These are phyloP conservation scores for Ramaria sp. DNA, from an alignment of 768 basidiomycete species.

Conservation along the genomic window DNA sequence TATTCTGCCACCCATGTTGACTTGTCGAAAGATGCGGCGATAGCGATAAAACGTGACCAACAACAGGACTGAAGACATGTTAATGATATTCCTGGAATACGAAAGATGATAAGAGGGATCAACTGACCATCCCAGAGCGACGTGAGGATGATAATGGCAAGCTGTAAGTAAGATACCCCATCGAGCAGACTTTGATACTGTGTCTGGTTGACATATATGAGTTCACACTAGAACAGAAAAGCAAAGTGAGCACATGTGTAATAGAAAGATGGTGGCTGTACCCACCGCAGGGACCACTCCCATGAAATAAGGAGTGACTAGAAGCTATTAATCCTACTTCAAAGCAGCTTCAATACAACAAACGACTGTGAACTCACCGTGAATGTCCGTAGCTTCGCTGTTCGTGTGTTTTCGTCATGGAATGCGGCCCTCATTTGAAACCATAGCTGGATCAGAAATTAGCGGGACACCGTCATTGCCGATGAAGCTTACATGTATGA, in stretches of 20 bases:
- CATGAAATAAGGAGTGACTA: background rate
- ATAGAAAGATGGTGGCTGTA: background rate
- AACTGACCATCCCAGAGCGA: background rate
- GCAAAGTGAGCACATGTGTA: background rate
- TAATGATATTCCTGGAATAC: too few relatives aligned
- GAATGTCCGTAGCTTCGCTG: background rate
- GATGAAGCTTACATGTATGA: background rate
- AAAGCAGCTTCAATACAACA: background rate
- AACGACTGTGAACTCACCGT: background rate
- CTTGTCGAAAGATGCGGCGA: background rate
- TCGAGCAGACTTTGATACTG: background rate
- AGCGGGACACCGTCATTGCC: background rate
- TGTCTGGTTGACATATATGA: background rate
- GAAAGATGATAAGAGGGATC: background rate
- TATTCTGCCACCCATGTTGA: background rate
- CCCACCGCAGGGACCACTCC: background rate
- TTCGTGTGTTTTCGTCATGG: background rate
- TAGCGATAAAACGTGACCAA: background rate
- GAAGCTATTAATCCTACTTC: background rate
- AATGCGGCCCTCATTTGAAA: background rate
- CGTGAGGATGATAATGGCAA: background rate
- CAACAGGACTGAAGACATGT: background rate
- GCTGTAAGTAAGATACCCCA: background rate
- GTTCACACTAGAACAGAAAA: background rate
- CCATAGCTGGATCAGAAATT: background rate